Percentiles rank a stretch among this genome's conserved stretches.
phyloP scores from a whole-genome alignment of 352 stramenopile species.

The Phytophthora colocasiae region DNA sequence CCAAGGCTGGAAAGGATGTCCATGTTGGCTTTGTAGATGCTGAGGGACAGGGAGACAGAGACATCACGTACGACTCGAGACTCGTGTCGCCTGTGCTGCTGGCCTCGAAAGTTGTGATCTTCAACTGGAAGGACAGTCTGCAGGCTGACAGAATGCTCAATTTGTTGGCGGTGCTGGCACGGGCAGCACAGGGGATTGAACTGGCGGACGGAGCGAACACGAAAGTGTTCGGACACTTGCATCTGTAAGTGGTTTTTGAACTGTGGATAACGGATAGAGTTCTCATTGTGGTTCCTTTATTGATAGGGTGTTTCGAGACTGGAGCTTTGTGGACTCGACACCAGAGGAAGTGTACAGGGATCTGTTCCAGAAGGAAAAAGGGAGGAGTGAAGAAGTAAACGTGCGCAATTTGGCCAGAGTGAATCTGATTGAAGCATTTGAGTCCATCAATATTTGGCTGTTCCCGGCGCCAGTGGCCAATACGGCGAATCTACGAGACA shows the following conservation, averaged over 20 bases:
- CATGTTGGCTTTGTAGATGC: slow-evolving; percentile 89
- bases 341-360: slow-evolving; percentile 82
- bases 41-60: slow-evolving; percentile 84
- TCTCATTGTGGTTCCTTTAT: slow-evolving; percentile 7
- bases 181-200: slow-evolving; percentile 84
- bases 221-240: slow-evolving; percentile 89
- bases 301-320: slow-evolving; percentile 86
- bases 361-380: slow-evolving; percentile 86
- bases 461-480: slow-evolving; percentile 84
- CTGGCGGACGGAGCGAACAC: slow-evolving; percentile 74
- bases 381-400: slow-evolving; percentile 80
- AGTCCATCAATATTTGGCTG: slow-evolving; percentile 89
- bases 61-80: slow-evolving; percentile 89
- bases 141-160: slow-evolving; percentile 89
- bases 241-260: slow-evolving; percentile 61
- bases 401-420: slow-evolving; percentile 79
- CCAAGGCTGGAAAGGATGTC: slow-evolving; percentile 45
- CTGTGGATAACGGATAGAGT: neutral
- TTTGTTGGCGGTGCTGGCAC: slow-evolving; percentile 77
- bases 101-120: slow-evolving; percentile 88
- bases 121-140: slow-evolving; percentile 92
- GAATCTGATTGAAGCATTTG: slow-evolving; percentile 81
- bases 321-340: slow-evolving; percentile 88
- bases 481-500: slow-evolving; percentile 79
- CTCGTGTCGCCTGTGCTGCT: slow-evolving; percentile 86